Conservation (phyloP, 768 basidiomycete genomes). For the Lyophyllum semitale region DNA sequence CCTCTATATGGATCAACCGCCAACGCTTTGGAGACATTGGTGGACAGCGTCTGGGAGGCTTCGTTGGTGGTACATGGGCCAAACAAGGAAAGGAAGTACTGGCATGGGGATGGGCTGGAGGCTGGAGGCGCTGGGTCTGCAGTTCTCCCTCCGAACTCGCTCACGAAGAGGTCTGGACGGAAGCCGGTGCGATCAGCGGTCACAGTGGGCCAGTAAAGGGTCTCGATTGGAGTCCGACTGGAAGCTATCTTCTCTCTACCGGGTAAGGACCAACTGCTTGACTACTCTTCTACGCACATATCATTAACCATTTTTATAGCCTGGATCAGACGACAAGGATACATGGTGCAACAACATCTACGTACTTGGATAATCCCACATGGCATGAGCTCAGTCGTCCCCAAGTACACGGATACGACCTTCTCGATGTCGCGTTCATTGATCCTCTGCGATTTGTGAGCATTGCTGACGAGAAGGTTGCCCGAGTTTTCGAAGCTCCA, state of each 20-base stretch:
- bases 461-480: slow-evolving; percentile 95
- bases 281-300: not conserved
- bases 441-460: slow-evolving; percentile 80
- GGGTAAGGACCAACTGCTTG: slow-evolving; percentile 54
- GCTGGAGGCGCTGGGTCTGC: slow-evolving; percentile 86
- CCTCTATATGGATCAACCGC: slow-evolving; percentile 86
- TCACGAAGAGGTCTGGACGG: slow-evolving; percentile 61
- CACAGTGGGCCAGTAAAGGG: slow-evolving; percentile 81
- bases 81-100: slow-evolving; percentile 61
- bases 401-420: slow-evolving; percentile 96
- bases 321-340: slow-evolving; percentile 92
- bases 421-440: slow-evolving; percentile 79
- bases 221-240: slow-evolving; percentile 83
- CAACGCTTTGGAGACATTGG: slow-evolving; percentile 95
- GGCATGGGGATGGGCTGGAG: slow-evolving; percentile 93
- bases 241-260: slow-evolving; percentile 83
- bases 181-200: slow-evolving; percentile 80
- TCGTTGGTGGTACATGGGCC: slow-evolving; percentile 89
- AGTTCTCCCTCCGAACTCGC: slow-evolving; percentile 17
- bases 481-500: slow-evolving; percentile 91
- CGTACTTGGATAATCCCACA: slow-evolving; percentile 7
- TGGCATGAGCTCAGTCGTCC: slow-evolving; percentile 94
- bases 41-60: slow-evolving; percentile 88
- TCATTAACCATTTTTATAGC: slow-evolving; percentile 38
- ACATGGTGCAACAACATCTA: slow-evolving; percentile 58